A percentile compares a stretch with the other conserved stretches of the same genome.
Conservation (phyloP, 2,329 filamentous ascomycete genomes). For the Herpotrichia juniperi region DNA sequence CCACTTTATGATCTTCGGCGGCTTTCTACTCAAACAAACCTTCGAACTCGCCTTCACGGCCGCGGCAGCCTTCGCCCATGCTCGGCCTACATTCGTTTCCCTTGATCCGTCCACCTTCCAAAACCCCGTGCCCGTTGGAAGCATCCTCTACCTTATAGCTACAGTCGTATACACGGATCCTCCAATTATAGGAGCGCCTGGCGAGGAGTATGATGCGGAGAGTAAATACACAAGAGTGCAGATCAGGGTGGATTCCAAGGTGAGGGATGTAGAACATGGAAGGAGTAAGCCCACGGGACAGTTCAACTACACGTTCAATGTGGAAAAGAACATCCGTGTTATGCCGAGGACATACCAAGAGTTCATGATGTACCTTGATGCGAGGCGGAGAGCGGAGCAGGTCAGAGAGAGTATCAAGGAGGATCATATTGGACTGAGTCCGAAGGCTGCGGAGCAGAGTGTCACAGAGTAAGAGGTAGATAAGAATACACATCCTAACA, state of each 20-base stretch:
- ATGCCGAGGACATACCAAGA: slow-evolving; percentile 69
- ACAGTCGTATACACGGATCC: slow-evolving; percentile 76
- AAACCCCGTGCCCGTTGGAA: slow-evolving; percentile 76
- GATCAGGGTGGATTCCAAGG: slow-evolving; percentile 73
- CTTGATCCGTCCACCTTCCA: slow-evolving; percentile 77
- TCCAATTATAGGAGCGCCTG: slow-evolving; percentile 49
- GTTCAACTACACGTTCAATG: slow-evolving; percentile 77
- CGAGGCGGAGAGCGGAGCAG: slow-evolving; percentile 60
- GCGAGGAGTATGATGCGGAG: slow-evolving; percentile 37
- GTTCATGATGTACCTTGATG: slow-evolving; percentile 70
- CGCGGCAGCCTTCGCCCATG: slow-evolving; percentile 72
- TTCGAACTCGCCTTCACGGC: slow-evolving; percentile 80
- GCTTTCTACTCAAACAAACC: slow-evolving; percentile 74
- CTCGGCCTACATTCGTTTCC: slow-evolving; percentile 72
- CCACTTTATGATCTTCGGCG: slow-evolving; percentile 80
- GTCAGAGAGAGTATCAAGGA: slow-evolving; percentile 46
- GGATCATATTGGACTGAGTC: slow-evolving; percentile 33
- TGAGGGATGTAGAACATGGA: slow-evolving; percentile 74
- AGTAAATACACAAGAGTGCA: slow-evolving; percentile 67
- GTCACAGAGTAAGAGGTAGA: slow-evolving; percentile 37
- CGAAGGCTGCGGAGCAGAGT: slow-evolving; percentile 40
- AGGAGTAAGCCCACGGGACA: slow-evolving; percentile 71
- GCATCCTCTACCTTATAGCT: slow-evolving; percentile 75
- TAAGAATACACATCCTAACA: too few species aligned
- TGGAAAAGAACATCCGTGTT: slow-evolving; percentile 68